phyloP scores from a whole-genome alignment of 352 stramenopile genomes.

The Phytophthora cactorum region DNA sequence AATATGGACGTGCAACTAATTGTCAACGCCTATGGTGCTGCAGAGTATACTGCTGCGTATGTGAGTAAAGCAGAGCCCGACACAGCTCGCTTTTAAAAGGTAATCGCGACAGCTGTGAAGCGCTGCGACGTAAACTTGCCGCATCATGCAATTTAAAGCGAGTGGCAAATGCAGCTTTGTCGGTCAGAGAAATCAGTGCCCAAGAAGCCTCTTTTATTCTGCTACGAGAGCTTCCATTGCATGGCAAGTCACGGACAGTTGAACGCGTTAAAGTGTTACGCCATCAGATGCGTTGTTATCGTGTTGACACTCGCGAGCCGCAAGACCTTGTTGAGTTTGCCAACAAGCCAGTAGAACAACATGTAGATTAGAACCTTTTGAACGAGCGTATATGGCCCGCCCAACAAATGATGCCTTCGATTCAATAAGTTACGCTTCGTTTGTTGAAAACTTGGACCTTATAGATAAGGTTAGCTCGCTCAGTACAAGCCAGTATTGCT shows the following conservation, averaged over 20 bases:
- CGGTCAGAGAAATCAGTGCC: conserved; percentile 5
- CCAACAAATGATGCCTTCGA: neutral
- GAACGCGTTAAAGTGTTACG: conserved; percentile 8
- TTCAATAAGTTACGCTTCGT: conserved; percentile 9
- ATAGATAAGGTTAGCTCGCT: no score
- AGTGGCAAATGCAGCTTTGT: conserved; percentile 1
- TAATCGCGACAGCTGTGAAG: conserved; percentile 20
- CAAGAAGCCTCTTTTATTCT: conserved; percentile 6
- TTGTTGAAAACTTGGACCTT: conserved; percentile 8
- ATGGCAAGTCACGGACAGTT: conserved; percentile 12
- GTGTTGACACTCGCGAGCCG: neutral
- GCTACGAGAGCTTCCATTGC: conserved; percentile 5
- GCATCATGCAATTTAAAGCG: conserved; percentile 9
- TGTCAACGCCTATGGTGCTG: conserved; percentile 34
- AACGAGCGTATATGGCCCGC: conserved; percentile 6
- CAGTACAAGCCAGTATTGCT: no score
- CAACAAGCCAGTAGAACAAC: neutral
- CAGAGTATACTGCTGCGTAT: conserved; percentile 35
- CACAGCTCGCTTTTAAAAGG: conserved; percentile 3
- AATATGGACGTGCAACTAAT: conserved; percentile 47
- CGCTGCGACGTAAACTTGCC: conserved; percentile 5
- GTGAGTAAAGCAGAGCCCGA: conserved; percentile 25
- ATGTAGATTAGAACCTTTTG: conserved; percentile 4
- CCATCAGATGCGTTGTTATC: conserved; percentile 7
- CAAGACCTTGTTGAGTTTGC: conserved; percentile 4